Conservation (phyloP, 345 rosid species). For the Salix exigua region DNA sequence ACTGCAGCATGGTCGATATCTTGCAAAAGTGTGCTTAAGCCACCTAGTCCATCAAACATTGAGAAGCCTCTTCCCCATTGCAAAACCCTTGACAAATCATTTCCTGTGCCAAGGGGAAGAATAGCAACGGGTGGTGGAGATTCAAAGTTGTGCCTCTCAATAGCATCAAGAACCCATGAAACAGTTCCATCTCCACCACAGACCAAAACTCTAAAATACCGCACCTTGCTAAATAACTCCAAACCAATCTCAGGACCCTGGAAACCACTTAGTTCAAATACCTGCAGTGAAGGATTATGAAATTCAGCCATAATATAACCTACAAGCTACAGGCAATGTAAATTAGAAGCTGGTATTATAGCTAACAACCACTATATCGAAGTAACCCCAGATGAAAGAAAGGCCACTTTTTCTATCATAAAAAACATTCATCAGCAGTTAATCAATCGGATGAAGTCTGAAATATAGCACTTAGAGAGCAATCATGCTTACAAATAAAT, state of each 20-base stretch:
- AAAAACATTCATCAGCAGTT: not conserved
- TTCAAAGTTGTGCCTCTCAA: conserved; percentile 77
- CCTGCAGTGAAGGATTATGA: conserved; percentile 34
- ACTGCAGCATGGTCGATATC: conserved; percentile 82
- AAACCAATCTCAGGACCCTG: conserved; percentile 88
- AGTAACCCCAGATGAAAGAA: not conserved
- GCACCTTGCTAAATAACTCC: conserved; percentile 72
- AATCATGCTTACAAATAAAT: not conserved
- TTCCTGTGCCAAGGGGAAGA: conserved; percentile 96
- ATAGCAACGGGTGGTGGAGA: conserved; percentile 96
- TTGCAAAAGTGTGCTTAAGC: conserved; percentile 61
- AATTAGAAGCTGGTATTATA: not conserved
- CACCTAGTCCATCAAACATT: conserved; percentile 74
- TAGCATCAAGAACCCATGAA: conserved; percentile 85
- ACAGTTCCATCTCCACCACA: conserved; percentile 96
- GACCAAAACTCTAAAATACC: conserved; percentile 85
- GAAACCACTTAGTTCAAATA: conserved; percentile 67
- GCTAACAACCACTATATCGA: not conserved
- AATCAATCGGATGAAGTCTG: not conserved
- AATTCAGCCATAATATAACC: not conserved
- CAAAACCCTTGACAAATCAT: conserved; percentile 86
- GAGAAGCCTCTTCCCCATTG: conserved; percentile 87
- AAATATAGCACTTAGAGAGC: not conserved
- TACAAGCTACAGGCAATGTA: not conserved
- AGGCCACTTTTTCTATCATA: not conserved